A percentile compares a stretch with the other conserved stretches of the same genome.
These are phyloP conservation scores for Hyphopichia burtonii DNA, from an alignment of 1,139 yeast genomes.

Conservation along the genomic window DNA sequence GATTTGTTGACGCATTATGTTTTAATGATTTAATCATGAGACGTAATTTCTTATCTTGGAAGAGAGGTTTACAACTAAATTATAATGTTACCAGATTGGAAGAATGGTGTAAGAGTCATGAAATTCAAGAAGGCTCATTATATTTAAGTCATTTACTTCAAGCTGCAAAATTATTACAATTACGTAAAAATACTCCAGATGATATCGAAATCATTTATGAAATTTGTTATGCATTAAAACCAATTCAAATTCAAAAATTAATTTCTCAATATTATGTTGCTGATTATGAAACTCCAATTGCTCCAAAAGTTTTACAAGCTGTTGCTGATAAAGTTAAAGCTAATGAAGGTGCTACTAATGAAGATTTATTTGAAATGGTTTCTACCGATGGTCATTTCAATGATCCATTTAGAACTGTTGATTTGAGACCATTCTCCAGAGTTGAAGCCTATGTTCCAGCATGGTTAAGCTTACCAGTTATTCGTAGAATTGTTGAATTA, in stretches of 20 bases:
- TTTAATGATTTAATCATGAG: slow-evolving; percentile 96
- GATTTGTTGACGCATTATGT: slow-evolving; percentile 89
- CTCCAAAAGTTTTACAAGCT: slow-evolving; percentile 76
- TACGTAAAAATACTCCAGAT: slow-evolving; percentile 84
- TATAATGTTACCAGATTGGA: slow-evolving; percentile 95
- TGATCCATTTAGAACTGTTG: slow-evolving; percentile 85
- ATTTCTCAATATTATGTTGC: slow-evolving; percentile 89
- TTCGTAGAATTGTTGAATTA: slow-evolving; percentile 84
- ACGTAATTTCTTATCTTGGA: slow-evolving; percentile 94
- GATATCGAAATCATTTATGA: slow-evolving; percentile 93
- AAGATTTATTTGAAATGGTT: slow-evolving; percentile 67
- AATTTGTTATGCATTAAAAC: slow-evolving; percentile 90
- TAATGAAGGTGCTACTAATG: slow-evolving; percentile 53
- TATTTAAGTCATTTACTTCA: slow-evolving; percentile 87
- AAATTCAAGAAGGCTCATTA: slow-evolving; percentile 85
- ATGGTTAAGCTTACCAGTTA: slow-evolving; percentile 84
- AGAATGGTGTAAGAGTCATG: slow-evolving; percentile 98
- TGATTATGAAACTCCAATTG: slow-evolving; percentile 93
- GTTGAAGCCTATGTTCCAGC: slow-evolving; percentile 98
- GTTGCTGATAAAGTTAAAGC: slow-evolving; percentile 84
- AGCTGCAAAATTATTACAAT: slow-evolving; percentile 89
- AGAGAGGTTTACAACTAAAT: slow-evolving; percentile 94
- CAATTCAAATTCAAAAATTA: slow-evolving; percentile 90
- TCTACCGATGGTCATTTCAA: slow-evolving; percentile 81
- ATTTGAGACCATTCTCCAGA: slow-evolving; percentile 80